phyloP scores from a whole-genome alignment of 1,284 basidiomycete species.

The Ustilago hordei region DNA sequence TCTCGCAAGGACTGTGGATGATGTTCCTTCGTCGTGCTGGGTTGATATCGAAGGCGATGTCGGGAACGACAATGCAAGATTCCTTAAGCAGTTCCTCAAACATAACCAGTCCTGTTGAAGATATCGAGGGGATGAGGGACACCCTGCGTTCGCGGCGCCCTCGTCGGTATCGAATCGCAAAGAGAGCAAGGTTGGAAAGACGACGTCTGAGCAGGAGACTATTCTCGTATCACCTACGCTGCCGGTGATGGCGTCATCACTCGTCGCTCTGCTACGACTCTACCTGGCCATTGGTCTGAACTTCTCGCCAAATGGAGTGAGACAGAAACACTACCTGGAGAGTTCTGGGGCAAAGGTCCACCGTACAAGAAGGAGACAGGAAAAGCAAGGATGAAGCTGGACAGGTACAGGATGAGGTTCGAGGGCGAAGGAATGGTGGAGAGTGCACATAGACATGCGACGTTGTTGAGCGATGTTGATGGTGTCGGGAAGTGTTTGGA shows the following conservation, averaged over 20 bases:
- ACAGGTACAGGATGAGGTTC: constrained; percentile 27
- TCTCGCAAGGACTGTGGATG: constrained; percentile 79
- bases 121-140: constrained; percentile 18
- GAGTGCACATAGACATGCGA: constrained; percentile 60
- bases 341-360: constrained; percentile 18
- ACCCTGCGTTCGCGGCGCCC: constrained; percentile 64
- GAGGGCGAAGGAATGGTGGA: constrained; percentile 58
- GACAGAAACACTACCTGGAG: constrained; percentile 13
- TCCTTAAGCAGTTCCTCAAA: constrained; percentile 94
- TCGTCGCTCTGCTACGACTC: constrained; percentile 51
- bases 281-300: constrained; percentile 55
- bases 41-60: constrained; percentile 78
- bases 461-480: constrained; percentile 60
- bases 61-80: constrained; percentile 86
- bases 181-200: constrained; percentile 31
- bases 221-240: constrained; percentile 52
- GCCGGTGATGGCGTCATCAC: constrained; percentile 68
- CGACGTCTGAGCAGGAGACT: constrained; percentile 46
- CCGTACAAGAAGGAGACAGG: constrained; percentile 19
- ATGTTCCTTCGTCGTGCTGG: constrained; percentile 78
- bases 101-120: constrained; percentile 76
- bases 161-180: constrained; percentile 47
- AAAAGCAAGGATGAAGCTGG: constrained; percentile 33
- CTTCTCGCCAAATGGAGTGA: constrained; percentile 44
- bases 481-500: constrained; percentile 41